Conservation (phyloP, 352 stramenopile genomes). For the Globisporangium carolinianum region DNA sequence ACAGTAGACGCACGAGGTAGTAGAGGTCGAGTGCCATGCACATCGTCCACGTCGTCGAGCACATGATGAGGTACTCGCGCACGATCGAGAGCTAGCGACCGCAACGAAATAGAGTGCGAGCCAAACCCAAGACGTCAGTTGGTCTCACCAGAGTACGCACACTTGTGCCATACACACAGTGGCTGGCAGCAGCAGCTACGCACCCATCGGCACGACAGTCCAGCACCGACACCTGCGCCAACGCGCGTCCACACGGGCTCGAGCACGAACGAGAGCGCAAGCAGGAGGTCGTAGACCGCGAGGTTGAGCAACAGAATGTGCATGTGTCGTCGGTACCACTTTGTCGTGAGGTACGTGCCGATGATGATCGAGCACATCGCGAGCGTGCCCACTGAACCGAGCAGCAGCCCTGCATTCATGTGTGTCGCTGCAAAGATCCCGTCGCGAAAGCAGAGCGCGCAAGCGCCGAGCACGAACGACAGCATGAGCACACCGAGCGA, state of each 20-base stretch:
- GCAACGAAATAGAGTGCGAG: no score
- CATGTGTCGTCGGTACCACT: slow-evolving; percentile 62
- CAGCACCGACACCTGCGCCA: slow-evolving; percentile 25
- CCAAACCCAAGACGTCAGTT: no score
- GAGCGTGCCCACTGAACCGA: slow-evolving; percentile 51
- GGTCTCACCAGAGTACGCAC: no score
- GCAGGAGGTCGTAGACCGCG: slow-evolving; percentile 47
- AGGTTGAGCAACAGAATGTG: slow-evolving; percentile 67
- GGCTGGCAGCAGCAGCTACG: slow-evolving; percentile 1
- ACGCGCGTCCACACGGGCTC: slow-evolving; percentile 48
- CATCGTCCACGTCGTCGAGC: slow-evolving; percentile 56
- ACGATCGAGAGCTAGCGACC: slow-evolving; percentile 38
- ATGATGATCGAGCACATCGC: slow-evolving; percentile 57
- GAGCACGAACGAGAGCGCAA: slow-evolving; percentile 66
- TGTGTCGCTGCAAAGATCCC: slow-evolving; percentile 32
- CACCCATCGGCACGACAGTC: slow-evolving; percentile 45
- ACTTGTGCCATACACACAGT: not conserved
- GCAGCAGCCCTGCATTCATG: slow-evolving; percentile 57
- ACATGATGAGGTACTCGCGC: slow-evolving; percentile 74
- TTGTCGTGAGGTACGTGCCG: slow-evolving; percentile 30
- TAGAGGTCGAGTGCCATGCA: slow-evolving; percentile 72
- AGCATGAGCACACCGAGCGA: slow-evolving; percentile 25
- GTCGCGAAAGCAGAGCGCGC: slow-evolving; percentile 33
- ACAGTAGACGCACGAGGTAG: slow-evolving; percentile 33
- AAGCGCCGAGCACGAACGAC: slow-evolving; percentile 38